These are phyloP conservation scores for Penicillium sp. DNA, from an alignment of 2,329 filamentous ascomycete genomes.

Conservation along the genomic window DNA sequence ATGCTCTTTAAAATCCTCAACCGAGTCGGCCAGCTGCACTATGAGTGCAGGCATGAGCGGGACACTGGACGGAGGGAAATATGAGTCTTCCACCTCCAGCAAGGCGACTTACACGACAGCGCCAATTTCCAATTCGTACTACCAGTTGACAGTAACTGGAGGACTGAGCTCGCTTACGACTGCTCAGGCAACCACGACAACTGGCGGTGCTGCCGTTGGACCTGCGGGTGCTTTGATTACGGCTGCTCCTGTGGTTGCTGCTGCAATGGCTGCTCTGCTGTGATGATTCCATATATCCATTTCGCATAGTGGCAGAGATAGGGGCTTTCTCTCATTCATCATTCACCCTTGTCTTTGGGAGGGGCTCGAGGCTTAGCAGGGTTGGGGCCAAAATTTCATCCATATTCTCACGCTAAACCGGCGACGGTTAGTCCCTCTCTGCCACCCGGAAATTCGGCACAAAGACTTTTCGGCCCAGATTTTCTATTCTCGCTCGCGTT, in stretches of 20 bases:
- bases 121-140: slow-evolving; percentile 6
- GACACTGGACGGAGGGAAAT: background rate
- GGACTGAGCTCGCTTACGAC: slow-evolving; percentile 22
- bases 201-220: slow-evolving; percentile 19
- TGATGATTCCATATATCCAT: slow-evolving; percentile 1
- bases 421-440: background rate
- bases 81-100: slow-evolving; percentile 4
- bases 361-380: background rate
- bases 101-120: slow-evolving; percentile 4
- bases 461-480: too few species aligned
- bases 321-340: background rate
- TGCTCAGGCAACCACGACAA: slow-evolving; percentile 22
- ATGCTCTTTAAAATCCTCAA: slow-evolving; percentile 20
- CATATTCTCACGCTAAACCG: background rate
- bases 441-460: too few species aligned
- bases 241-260: slow-evolving; percentile 26
- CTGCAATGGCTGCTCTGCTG: slow-evolving; percentile 22
- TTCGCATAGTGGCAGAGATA: background rate
- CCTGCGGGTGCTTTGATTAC: slow-evolving; percentile 23
- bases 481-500: too few species aligned
- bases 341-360: background rate
- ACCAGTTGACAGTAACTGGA: slow-evolving; percentile 22
- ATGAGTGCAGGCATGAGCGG: slow-evolving; percentile 18
- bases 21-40: slow-evolving; percentile 21
- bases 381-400: background rate